Percentiles rank a stretch among this genome's conserved stretches.
Evolutionary conservation across 371 early-diverging fungal genomes (phyloP).

Genomic region (Blakeslea trispora): DNA sequence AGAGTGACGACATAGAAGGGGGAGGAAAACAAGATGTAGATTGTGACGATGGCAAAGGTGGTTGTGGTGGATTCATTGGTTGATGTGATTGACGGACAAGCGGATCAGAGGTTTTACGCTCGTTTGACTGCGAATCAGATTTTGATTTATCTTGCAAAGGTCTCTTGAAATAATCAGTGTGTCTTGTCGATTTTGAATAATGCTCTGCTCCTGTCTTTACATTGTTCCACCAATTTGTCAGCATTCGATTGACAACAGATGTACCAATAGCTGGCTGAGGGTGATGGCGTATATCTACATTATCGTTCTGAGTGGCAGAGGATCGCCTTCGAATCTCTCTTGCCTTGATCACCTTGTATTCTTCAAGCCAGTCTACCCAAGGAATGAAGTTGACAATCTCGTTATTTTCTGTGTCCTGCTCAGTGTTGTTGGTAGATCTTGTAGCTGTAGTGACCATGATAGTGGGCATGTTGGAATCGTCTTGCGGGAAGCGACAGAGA

Average conservation of each 20-base stretch:
- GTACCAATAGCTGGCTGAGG: not conserved
- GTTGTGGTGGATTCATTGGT: too few species aligned
- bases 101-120: not conserved
- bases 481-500: conserved; percentile 13
- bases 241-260: conserved; percentile 15
- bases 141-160: not conserved
- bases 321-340: conserved; percentile 29
- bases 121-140: not conserved
- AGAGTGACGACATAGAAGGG: too few species aligned
- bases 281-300: not conserved
- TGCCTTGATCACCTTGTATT: conserved; percentile 43
- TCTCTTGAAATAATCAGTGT: not conserved
- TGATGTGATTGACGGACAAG: too few species aligned
- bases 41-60: too few species aligned
- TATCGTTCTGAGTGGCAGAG: conserved; percentile 18
- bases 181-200: conserved; percentile 17
- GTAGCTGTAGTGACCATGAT: conserved; percentile 40
- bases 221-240: conserved; percentile 31
- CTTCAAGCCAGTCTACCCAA: conserved; percentile 61
- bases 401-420: not conserved
- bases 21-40: too few species aligned
- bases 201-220: conserved; percentile 31
- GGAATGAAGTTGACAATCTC: conserved; percentile 34
- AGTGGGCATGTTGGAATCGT: conserved; percentile 37
- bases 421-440: not conserved